Base-by-base conservation (phyloP, 2,329 filamentous ascomycete species). In the Teratosphaeria destructans region DNA sequence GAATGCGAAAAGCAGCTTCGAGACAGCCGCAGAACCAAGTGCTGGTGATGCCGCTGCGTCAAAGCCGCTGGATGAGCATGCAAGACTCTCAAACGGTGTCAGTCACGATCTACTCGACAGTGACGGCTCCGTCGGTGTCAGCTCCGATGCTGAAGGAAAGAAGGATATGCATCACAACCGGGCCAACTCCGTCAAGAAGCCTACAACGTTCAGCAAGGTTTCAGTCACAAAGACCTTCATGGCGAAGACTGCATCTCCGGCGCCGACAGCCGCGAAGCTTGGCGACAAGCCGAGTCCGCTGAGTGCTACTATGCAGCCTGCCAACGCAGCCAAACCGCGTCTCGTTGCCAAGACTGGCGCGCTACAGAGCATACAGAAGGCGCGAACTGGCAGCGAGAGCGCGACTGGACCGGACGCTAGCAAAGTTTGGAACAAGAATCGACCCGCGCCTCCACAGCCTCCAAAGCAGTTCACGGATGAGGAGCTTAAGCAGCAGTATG, bases 401-500 rank as follows among this genome's bases (percentile, higher is more conserved):
- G 55, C 66, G 29, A 65, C 63, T 53, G 85, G 84, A 29, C 87
- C 89, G 14, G 88, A 92, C 72, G 81, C 83, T 34, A 88, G 78
- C 72, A 87, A 82, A 57, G 89, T 95, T 49, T 95, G 90, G 90
- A 95, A 94, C 76, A 92, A 91, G 75, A 95, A 94, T 72, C 82
- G 86, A 78, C 88, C 84, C 57, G 78, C 79, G 6, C 81, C 85
- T 57, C 81, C 82, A 6, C 85, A 87, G 6, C 88, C 90, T 61
- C 85, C 87, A 4, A 90, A 90, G 72, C 89, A 91, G 59, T 85
- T 91, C 61, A 93, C 90, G 3, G 90, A 95, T 67, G 90, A 95
- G 71, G 90, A 95, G 71, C 79, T 95, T 35, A 83, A 85, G 69
- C 88, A 90, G 72, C 89, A 90, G 71, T 91, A 89, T 73, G 89